Evolutionary conservation across 2,329 filamentous ascomycete species (phyloP).

Genomic region (Stylonectria norvegica): DNA sequence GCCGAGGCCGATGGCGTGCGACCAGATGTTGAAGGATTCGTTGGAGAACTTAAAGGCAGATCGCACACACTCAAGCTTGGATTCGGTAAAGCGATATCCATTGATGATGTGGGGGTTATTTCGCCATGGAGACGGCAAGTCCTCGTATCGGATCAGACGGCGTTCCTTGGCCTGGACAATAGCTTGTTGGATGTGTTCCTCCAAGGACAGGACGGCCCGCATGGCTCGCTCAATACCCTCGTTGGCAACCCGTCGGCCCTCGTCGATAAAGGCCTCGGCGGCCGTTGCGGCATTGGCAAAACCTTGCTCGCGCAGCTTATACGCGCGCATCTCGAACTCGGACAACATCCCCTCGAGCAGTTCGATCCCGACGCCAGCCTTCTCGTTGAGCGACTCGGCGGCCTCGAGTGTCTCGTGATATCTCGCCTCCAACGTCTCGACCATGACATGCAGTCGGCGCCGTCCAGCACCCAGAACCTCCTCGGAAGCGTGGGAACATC

Average conservation of each 20-base stretch:
- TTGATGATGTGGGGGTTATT: constrained; percentile 90
- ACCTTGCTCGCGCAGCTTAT: constrained; percentile 75
- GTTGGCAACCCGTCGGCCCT: constrained; percentile 76
- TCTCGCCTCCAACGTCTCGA: constrained; percentile 83
- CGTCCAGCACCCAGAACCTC: constrained; percentile 86
- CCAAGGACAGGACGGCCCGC: constrained; percentile 75
- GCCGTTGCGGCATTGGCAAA: constrained; percentile 64
- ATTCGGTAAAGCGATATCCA: constrained; percentile 92
- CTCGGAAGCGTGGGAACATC: constrained; percentile 86
- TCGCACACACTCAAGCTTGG: constrained; percentile 81
- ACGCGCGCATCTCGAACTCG: constrained; percentile 79
- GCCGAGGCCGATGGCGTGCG: constrained; percentile 84
- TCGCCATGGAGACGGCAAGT: constrained; percentile 87
- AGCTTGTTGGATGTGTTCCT: constrained; percentile 80
- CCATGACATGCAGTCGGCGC: constrained; percentile 79
- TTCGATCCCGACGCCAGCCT: constrained; percentile 81
- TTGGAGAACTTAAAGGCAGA: constrained; percentile 86
- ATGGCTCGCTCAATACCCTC: constrained; percentile 74
- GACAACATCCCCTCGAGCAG: constrained; percentile 80
- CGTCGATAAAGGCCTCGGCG: constrained; percentile 69
- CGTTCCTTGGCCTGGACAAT: constrained; percentile 71
- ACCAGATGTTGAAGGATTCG: constrained; percentile 97
- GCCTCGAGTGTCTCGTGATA: constrained; percentile 84
- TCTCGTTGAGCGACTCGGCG: constrained; percentile 85
- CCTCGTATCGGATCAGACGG: constrained; percentile 82